Conservation (phyloP, 345 rosid genomes). For the Lumnitzera racemosa region DNA sequence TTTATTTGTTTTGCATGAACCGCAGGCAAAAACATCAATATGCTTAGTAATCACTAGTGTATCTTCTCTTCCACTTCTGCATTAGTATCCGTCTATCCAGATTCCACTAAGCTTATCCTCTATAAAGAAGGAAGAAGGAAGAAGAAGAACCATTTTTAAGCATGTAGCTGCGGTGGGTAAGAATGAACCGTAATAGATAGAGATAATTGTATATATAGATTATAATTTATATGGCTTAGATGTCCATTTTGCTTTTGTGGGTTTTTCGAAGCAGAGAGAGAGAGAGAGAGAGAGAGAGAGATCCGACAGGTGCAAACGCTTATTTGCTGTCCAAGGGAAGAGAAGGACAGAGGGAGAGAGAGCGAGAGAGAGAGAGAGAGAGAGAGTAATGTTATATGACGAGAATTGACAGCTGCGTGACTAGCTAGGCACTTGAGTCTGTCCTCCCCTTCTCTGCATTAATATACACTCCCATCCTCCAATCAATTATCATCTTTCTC, state of each 20-base stretch:
- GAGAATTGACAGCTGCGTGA: conserved; percentile 45
- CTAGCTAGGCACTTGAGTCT: conserved; percentile 30
- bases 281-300: conserved; percentile 15
- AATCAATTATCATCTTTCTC: no score
- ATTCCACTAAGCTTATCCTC: no score
- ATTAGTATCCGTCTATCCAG: no score
- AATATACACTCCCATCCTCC: conserved; percentile 43
- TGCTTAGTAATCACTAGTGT: conserved; percentile 12
- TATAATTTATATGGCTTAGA: conserved; percentile 19
- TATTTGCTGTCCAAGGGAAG: conserved; percentile 39
- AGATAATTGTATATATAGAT: conserved; percentile 6
- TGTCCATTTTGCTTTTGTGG: neutral
- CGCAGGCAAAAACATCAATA: no score
- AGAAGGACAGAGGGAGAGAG: neutral
- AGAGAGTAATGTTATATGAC: conserved; percentile 20
- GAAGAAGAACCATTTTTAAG: no score
- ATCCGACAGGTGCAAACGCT: conserved; percentile 46
- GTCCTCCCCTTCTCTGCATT: conserved; percentile 43
- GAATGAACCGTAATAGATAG: conserved; percentile 9
- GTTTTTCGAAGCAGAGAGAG: neutral
- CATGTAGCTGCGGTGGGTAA: no score
- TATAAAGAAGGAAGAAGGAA: neutral
- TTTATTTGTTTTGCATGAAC: no score
- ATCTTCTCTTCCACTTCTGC: neutral
- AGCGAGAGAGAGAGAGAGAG: conserved; percentile 22